Percentiles rank a stretch among this genome's conserved stretches.
phyloP scores from a whole-genome alignment of 1,284 basidiomycete species.

The Thecaphora thlaspeos region DNA sequence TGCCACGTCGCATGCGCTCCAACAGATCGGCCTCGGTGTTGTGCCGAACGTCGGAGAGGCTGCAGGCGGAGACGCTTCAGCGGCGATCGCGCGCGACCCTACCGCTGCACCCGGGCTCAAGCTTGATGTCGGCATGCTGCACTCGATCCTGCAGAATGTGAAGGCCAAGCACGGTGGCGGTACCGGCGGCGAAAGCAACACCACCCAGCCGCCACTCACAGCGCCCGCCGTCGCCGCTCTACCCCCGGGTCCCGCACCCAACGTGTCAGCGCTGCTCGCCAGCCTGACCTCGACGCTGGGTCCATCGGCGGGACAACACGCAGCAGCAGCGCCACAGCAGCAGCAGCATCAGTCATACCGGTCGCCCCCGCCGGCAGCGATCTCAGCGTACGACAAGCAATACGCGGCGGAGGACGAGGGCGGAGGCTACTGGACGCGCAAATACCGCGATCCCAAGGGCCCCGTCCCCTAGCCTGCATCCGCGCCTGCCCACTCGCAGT shows the following conservation, averaged over 20 bases:
- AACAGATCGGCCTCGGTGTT: too few relatives aligned
- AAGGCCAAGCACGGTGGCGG: slow-evolving; percentile 5
- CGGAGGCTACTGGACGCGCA: neutral
- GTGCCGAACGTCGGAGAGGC: too few relatives aligned
- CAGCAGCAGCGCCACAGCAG: too few relatives aligned
- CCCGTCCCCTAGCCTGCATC: too few relatives aligned
- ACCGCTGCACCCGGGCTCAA: slow-evolving; percentile 4
- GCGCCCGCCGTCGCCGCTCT: slow-evolving; percentile 4
- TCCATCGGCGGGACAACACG: too few relatives aligned
- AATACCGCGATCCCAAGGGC: neutral
- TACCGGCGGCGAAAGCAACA: neutral
- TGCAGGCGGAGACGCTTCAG: too few relatives aligned
- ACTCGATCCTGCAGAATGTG: slow-evolving; percentile 15
- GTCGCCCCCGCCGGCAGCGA: too few relatives aligned
- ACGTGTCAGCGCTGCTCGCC: slow-evolving; percentile 19
- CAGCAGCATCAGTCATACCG: too few relatives aligned
- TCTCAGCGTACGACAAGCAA: too few relatives aligned
- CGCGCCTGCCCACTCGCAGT: neutral
- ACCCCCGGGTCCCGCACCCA: slow-evolving; percentile 2
- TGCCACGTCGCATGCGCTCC: too few relatives aligned
- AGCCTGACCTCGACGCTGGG: slow-evolving; percentile 9
- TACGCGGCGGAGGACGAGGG: neutral
- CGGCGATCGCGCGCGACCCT: too few relatives aligned
- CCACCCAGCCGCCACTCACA: too few relatives aligned
- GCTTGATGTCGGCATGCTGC: slow-evolving; percentile 13